These are phyloP conservation scores for Yamadazyma nakazawae DNA, from an alignment of 805 yeast genomes.

Conservation along the genomic window DNA sequence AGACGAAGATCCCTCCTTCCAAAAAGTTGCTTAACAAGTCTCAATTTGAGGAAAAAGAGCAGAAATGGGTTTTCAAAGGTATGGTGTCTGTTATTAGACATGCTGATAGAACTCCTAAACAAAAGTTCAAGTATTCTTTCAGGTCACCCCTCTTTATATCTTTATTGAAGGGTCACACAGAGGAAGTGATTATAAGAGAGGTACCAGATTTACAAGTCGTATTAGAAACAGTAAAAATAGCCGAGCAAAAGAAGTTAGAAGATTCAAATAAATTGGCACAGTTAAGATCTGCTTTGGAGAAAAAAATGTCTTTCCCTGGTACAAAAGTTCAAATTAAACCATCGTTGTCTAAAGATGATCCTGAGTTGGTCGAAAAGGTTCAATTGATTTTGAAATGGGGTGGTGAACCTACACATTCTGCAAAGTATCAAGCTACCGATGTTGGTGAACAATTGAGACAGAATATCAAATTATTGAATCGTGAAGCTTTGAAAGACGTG, in stretches of 20 bases:
- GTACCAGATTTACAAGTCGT: conserved; percentile 83
- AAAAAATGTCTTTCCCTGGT: conserved; percentile 89
- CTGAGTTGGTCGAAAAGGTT: conserved; percentile 82
- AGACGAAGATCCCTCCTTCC: conserved; percentile 34
- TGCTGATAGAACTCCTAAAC: conserved; percentile 98
- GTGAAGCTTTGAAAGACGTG: conserved; percentile 79
- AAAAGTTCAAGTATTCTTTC: conserved; percentile 93
- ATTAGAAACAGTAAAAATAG: conserved; percentile 76
- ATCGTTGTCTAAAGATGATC: conserved; percentile 55
- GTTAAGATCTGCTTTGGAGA: conserved; percentile 77
- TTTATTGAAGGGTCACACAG: conserved; percentile 87
- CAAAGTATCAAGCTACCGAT: conserved; percentile 89
- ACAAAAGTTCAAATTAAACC: conserved; percentile 96
- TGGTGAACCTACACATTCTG: conserved; percentile 99
- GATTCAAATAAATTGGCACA: conserved; percentile 75
- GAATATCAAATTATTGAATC: conserved; percentile 81
- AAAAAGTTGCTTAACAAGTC: conserved; percentile 32
- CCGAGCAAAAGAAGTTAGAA: conserved; percentile 75
- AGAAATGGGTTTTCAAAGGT: conserved; percentile 96
- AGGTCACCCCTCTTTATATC: conserved; percentile 83
- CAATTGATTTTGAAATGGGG: conserved; percentile 98
- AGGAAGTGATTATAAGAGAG: conserved; percentile 92
- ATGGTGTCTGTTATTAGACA: conserved; percentile 89
- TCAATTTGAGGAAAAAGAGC: conserved; percentile 58
- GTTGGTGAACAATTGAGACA: conserved; percentile 95